Conservation (phyloP, 208 protist species). For the Leishmania mexicana region DNA sequence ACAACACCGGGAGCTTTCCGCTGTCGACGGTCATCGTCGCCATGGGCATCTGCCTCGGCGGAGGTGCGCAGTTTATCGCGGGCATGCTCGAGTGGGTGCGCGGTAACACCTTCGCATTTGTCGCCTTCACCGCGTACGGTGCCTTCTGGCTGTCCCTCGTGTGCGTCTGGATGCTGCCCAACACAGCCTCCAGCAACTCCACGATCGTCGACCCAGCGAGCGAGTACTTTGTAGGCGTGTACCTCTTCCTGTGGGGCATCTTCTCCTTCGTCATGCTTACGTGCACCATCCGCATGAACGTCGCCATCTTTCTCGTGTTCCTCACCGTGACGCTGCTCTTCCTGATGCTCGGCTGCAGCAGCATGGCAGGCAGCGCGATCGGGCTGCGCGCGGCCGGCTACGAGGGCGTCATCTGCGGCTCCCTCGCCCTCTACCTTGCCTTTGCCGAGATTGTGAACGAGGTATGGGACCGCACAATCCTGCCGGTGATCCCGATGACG, state of each 20-base stretch:
- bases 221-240: constrained; percentile 27
- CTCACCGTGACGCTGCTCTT: constrained; percentile 36
- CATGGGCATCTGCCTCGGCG: constrained; percentile 47
- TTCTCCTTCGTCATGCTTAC: constrained; percentile 30
- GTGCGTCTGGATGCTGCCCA: constrained; percentile 47
- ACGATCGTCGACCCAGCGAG: background rate
- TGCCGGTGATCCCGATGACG: constrained; percentile 43
- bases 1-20: constrained; percentile 40
- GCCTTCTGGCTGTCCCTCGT: constrained; percentile 53
- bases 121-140: constrained; percentile 43
- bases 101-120: constrained; percentile 53
- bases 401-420: constrained; percentile 56
- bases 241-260: constrained; percentile 27
- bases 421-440: constrained; percentile 51
- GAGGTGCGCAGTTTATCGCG: constrained; percentile 54
- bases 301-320: constrained; percentile 27
- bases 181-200: constrained; percentile 6
- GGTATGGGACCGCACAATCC: constrained; percentile 37
- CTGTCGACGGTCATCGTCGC: constrained; percentile 26
- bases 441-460: constrained; percentile 54
- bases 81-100: constrained; percentile 51
- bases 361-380: constrained; percentile 24
- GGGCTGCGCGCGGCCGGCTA: constrained; percentile 40
- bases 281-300: constrained; percentile 36
- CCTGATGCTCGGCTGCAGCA: constrained; percentile 23